Conservation (phyloP, 2,329 filamentous ascomycete species). For the Hymenoscyphus fructigenus region DNA sequence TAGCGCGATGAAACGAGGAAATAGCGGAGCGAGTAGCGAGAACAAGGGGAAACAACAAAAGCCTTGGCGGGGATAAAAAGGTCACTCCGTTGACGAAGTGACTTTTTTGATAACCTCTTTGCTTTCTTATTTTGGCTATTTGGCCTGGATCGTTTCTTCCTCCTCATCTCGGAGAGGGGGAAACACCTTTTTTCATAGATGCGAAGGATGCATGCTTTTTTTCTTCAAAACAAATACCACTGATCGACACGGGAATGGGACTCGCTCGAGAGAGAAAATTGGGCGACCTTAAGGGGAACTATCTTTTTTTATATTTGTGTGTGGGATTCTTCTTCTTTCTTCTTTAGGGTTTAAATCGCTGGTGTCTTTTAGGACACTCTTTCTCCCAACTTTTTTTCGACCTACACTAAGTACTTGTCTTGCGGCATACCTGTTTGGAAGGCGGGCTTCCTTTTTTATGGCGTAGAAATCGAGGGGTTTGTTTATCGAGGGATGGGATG, state of each 20-base stretch:
- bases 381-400: neutral
- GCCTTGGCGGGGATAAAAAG: conserved; percentile 24
- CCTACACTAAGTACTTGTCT: neutral
- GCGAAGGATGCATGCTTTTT: neutral
- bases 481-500: too few relatives aligned
- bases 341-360: neutral
- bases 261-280: neutral
- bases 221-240: conserved; percentile 1
- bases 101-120: neutral
- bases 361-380: neutral
- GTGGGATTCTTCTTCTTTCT: neutral
- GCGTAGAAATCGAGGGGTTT: too few relatives aligned
- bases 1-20: conserved; percentile 40
- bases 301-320: neutral
- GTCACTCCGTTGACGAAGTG: neutral
- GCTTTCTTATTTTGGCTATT: neutral
- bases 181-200: neutral
- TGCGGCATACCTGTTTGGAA: neutral
- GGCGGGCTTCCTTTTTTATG: too few relatives aligned
- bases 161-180: neutral
- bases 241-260: neutral
- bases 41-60: conserved; percentile 27
- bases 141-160: neutral
- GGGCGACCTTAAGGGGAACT: neutral
- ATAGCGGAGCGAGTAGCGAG: conserved; percentile 27